These are phyloP conservation scores for Dendrobium catenatum DNA, from an alignment of 106 monocot genomes.

Conservation along the genomic window DNA sequence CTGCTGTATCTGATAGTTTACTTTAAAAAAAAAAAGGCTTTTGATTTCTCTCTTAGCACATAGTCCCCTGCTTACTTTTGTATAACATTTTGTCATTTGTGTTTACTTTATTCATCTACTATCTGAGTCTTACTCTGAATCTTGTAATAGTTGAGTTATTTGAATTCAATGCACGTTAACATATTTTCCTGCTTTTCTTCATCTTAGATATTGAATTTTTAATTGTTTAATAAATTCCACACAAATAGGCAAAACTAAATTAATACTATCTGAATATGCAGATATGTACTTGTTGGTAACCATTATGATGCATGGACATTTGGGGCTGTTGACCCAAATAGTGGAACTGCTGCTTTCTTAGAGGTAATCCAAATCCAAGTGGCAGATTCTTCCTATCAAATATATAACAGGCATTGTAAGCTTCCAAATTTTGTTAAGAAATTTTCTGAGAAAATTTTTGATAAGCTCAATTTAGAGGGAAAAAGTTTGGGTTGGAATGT, in stretches of 20 bases:
- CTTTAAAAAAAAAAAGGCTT: neutral
- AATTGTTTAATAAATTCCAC: neutral
- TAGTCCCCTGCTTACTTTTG: neutral
- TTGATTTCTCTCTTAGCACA: neutral
- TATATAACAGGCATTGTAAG: too few species aligned
- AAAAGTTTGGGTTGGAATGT: too few species aligned
- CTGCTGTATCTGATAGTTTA: too few species aligned
- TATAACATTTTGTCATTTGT: neutral
- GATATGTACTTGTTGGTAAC: constrained; percentile 69
- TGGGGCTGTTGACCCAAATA: constrained; percentile 74
- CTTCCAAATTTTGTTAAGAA: too few species aligned
- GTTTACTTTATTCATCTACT: too few species aligned
- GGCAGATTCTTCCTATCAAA: neutral
- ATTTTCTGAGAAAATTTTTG: too few species aligned
- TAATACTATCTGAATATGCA: constrained; percentile 13
- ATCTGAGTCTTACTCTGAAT: too few species aligned
- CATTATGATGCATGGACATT: constrained; percentile 93
- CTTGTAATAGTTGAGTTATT: too few species aligned
- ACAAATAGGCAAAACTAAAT: neutral
- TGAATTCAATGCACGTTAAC: neutral
- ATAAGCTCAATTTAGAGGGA: too few species aligned
- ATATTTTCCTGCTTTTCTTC: neutral
- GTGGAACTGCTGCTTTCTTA: constrained; percentile 73
- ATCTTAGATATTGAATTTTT: neutral
- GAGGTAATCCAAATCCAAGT: constrained; percentile 32